Conservation (phyloP, 2,329 filamentous ascomycete genomes). For the Parascedosporium putredinis region DNA sequence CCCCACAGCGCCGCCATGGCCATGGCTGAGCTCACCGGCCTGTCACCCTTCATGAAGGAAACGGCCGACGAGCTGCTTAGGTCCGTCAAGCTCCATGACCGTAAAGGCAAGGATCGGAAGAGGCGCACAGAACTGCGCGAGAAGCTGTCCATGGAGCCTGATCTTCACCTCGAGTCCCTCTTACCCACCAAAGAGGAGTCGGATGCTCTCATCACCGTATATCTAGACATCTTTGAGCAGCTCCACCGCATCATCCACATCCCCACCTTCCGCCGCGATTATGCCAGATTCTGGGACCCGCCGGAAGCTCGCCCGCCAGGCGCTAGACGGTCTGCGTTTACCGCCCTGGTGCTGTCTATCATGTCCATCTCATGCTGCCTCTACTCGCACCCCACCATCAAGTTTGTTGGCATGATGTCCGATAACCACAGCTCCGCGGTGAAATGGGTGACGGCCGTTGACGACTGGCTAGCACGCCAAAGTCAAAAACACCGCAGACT, state of each 20-base stretch:
- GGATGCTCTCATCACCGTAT: conserved; percentile 37
- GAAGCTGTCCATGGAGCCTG: conserved; percentile 34
- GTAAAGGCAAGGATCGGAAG: conserved; percentile 44
- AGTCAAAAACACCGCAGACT: conserved; percentile 52
- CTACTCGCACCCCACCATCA: conserved; percentile 38
- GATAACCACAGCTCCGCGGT: conserved; percentile 44
- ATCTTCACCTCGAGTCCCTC: conserved; percentile 38
- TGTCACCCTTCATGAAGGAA: conserved; percentile 52
- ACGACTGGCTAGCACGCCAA: conserved; percentile 42
- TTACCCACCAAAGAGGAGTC: conserved; percentile 36
- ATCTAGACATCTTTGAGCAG: conserved; percentile 45
- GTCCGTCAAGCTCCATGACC: conserved; percentile 43
- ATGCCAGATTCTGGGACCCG: conserved; percentile 42
- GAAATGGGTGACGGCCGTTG: conserved; percentile 45
- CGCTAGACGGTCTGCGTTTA: conserved; percentile 41
- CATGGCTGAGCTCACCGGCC: conserved; percentile 45
- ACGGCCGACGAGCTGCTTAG: conserved; percentile 51
- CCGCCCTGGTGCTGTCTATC: conserved; percentile 48
- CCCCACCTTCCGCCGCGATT: conserved; percentile 46
- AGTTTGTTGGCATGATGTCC: conserved; percentile 48
- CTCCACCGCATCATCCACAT: conserved; percentile 49
- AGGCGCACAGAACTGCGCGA: conserved; percentile 43
- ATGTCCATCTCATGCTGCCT: conserved; percentile 49
- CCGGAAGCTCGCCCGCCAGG: conserved; percentile 16
- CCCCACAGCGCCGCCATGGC: conserved; percentile 52